Evolutionary conservation across 441 rosid genomes (phyloP).

Genomic region (Gossypium laxum): DNA sequence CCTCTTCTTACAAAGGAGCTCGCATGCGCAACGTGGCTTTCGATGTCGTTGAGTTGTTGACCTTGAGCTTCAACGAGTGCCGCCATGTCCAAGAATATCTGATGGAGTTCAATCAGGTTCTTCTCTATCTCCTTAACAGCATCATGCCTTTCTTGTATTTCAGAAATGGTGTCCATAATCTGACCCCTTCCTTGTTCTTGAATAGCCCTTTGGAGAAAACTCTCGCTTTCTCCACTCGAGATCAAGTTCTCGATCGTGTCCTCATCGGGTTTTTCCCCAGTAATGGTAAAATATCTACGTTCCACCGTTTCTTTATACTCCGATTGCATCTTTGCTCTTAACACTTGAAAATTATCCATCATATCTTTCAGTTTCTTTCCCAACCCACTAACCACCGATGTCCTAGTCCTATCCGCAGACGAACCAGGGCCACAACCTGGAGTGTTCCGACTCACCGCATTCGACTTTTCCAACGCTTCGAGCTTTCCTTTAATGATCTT

Average conservation of each 20-base stretch:
- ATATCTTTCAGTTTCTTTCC: constrained; percentile 73
- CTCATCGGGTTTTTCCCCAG: constrained; percentile 62
- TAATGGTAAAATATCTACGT: constrained; percentile 69
- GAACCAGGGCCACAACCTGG: constrained; percentile 88
- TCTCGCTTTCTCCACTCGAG: constrained; percentile 77
- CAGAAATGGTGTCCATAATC: constrained; percentile 65
- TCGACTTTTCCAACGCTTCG: constrained; percentile 64
- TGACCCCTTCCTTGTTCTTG: constrained; percentile 85
- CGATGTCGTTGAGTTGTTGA: constrained; percentile 72
- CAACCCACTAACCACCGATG: constrained; percentile 66
- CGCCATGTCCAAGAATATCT: constrained; percentile 88
- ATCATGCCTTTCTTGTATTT: constrained; percentile 85
- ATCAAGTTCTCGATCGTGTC: constrained; percentile 66
- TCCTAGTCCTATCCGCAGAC: constrained; percentile 66
- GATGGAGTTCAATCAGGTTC: constrained; percentile 67
- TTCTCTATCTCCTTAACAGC: constrained; percentile 87
- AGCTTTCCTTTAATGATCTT: constrained; percentile 67
- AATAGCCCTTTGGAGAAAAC: constrained; percentile 76
- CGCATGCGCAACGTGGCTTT: constrained; percentile 79
- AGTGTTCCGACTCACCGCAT: constrained; percentile 46
- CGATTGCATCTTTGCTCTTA: constrained; percentile 44
- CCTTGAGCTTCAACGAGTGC: constrained; percentile 82
- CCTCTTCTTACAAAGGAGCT: constrained; percentile 79
- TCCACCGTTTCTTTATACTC: constrained; percentile 78
- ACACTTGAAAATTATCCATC: constrained; percentile 67